phyloP scores from a whole-genome alignment of 1,284 basidiomycete species.

The Tremellales sp. region DNA sequence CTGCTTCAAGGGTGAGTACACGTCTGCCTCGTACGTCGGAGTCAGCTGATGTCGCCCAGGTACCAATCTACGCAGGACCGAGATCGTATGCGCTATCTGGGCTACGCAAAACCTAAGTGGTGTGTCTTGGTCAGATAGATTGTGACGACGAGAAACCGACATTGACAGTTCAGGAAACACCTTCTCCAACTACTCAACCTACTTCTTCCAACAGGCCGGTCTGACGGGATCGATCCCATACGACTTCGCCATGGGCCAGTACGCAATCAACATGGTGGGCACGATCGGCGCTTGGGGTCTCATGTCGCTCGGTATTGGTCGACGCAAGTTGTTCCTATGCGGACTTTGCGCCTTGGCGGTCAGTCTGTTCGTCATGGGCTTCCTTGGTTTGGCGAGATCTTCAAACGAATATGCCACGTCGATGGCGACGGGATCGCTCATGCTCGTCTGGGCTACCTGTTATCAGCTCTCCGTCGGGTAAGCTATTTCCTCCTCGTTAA shows the following conservation, averaged over 20 bases:
- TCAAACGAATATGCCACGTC: slow-evolving; percentile 19
- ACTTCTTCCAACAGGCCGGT: slow-evolving; percentile 51
- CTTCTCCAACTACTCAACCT: slow-evolving; percentile 37
- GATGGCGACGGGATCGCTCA: slow-evolving; percentile 49
- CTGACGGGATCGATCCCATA: slow-evolving; percentile 43
- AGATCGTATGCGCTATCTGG: slow-evolving; percentile 42
- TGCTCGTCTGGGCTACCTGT: slow-evolving; percentile 49
- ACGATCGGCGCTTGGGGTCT: slow-evolving; percentile 44
- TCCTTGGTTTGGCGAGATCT: slow-evolving; percentile 47
- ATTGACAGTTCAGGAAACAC: slow-evolving; percentile 5
- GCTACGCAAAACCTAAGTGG: slow-evolving; percentile 39
- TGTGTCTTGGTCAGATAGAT: neutral
- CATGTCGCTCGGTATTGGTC: slow-evolving; percentile 48
- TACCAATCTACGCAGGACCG: slow-evolving; percentile 34
- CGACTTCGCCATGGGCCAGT: slow-evolving; percentile 47
- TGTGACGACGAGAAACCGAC: slow-evolving; percentile 1
- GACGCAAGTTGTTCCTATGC: slow-evolving; percentile 50
- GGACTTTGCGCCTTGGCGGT: slow-evolving; percentile 50
- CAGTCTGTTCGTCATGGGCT: slow-evolving; percentile 53
- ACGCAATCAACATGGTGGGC: slow-evolving; percentile 36
- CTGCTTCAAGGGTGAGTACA: slow-evolving; percentile 49
- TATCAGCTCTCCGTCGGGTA: slow-evolving; percentile 46
- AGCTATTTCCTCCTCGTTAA: slow-evolving; percentile 20
- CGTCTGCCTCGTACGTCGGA: neutral
- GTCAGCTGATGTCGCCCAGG: neutral